These are phyloP conservation scores for Dictyophora rubrovolvata DNA, from an alignment of 768 basidiomycete species.

Conservation along the genomic window DNA sequence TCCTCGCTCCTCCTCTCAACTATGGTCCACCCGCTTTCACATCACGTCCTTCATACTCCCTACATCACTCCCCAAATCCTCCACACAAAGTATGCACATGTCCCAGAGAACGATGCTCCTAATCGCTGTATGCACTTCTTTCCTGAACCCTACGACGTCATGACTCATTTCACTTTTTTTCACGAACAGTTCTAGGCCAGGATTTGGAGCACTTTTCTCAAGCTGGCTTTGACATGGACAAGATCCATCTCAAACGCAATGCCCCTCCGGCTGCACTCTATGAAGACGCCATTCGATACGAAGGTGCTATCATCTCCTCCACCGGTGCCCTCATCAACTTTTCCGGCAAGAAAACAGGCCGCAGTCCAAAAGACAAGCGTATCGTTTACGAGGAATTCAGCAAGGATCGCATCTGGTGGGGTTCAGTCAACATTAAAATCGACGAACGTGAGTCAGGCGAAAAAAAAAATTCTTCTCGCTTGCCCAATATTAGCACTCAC, in stretches of 20 bases:
- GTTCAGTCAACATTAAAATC: conserved; percentile 98
- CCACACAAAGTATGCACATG: conserved; percentile 76
- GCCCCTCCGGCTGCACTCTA: conserved; percentile 84
- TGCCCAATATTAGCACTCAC: neutral
- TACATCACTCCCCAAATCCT: conserved; percentile 86
- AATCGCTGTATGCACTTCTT: conserved; percentile 15
- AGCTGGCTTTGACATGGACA: conserved; percentile 98
- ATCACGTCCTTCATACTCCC: conserved; percentile 43
- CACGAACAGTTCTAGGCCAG: conserved; percentile 65
- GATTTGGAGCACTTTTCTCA: conserved; percentile 97
- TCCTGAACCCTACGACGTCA: conserved; percentile 27
- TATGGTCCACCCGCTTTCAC: conserved; percentile 52
- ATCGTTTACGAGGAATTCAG: conserved; percentile 96
- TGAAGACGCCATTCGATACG: conserved; percentile 97
- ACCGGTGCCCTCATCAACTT: conserved; percentile 99
- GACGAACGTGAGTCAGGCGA: conserved; percentile 71
- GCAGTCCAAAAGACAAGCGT: conserved; percentile 98
- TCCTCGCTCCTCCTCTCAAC: conserved; percentile 14
- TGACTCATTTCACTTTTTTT: conserved; percentile 11
- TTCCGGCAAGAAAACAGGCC: conserved; percentile 97
- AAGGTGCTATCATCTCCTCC: conserved; percentile 95
- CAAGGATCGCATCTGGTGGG: conserved; percentile 99
- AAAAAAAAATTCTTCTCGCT: neutral
- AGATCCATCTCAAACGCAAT: conserved; percentile 92
- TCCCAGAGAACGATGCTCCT: conserved; percentile 47